Evolutionary conservation across 306 rosid species (phyloP), one percentile per base, ranked within the genome.

Genomic region (Vicia villosa): DNA sequence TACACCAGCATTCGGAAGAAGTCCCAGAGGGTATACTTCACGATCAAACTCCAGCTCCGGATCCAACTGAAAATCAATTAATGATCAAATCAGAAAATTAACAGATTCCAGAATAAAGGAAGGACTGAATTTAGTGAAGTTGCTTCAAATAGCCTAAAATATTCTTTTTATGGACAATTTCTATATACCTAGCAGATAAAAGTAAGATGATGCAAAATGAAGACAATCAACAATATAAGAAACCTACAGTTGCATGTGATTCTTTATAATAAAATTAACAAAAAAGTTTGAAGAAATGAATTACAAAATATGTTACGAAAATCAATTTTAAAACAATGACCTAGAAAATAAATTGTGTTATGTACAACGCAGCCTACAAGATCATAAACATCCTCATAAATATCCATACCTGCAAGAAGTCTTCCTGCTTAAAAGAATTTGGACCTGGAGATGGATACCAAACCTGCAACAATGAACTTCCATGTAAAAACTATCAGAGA

Each of bases 41-140:
- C 97, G 97, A 79, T 94, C 98, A 49, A 94, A 94, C 86, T 94
- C 98, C 80, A 88, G 91, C 85, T 94, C 98, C 2, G 98, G 98
- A 77, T 94, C 98, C 98, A 90, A 77, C 98, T 94, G 66, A 73
- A 79, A 82, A 56, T 74, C 41, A 51, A 80, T 56, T 22, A 52
- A 79, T 61, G 66, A 56, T 21, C 71, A 69, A 47, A 66, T 73
- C 70, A 80, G 66, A 3, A 54, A 62, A 74, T 30, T 8, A 72
- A 73, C 22, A 15, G 5, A 66, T 45, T 69, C 79, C 28, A 77
- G 57, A 63, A 61, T 51, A 68, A 54, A 69, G 47, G 40, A 69
- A 70, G 64, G 67, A 24, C 20, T 63, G 13, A 55, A 45, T 11
- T 74, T 60, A 74, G 73, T 69, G 19, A 66, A 47, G 46, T 66